Percentiles rank a stretch among this genome's conserved stretches.
Conservation (phyloP, 2,329 filamentous ascomycete species). For the Epichloe scottii region DNA sequence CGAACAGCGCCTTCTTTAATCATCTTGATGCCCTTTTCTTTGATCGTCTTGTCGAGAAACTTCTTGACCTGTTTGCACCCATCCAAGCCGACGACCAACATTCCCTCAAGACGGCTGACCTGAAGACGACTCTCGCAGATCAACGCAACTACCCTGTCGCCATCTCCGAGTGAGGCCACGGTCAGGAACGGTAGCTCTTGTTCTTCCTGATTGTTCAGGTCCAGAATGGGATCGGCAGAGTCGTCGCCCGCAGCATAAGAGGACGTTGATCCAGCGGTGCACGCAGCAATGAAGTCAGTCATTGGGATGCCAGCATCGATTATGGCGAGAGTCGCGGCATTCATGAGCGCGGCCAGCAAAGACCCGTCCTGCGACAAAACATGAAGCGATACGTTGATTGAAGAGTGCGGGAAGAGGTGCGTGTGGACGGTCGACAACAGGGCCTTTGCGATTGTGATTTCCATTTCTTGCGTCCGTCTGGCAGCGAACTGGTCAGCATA, state of each 20-base stretch:
- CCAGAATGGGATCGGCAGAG: constrained; percentile 61
- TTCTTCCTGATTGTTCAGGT: constrained; percentile 70
- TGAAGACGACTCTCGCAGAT: constrained; percentile 86
- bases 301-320: constrained; percentile 94
- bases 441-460: constrained; percentile 64
- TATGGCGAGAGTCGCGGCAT: constrained; percentile 81
- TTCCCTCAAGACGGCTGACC: constrained; percentile 68
- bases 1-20: constrained; percentile 42
- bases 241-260: constrained; percentile 54
- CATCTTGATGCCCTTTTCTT: constrained; percentile 54
- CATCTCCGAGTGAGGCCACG: constrained; percentile 63
- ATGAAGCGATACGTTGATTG: constrained; percentile 72
- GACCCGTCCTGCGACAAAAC: constrained; percentile 85
- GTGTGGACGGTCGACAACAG: constrained; percentile 71
- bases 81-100: constrained; percentile 85
- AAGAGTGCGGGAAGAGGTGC: constrained; percentile 78
- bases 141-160: constrained; percentile 64
- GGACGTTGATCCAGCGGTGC: constrained; percentile 71
- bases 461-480: constrained; percentile 70
- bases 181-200: constrained; percentile 83
- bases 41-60: constrained; percentile 70
- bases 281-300: constrained; percentile 80
- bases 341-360: constrained; percentile 77
- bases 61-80: constrained; percentile 77
- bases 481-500: not conserved